Base-by-base conservation (phyloP, 1,139 yeast genomes). In the Kodamaea ohmeri region DNA sequence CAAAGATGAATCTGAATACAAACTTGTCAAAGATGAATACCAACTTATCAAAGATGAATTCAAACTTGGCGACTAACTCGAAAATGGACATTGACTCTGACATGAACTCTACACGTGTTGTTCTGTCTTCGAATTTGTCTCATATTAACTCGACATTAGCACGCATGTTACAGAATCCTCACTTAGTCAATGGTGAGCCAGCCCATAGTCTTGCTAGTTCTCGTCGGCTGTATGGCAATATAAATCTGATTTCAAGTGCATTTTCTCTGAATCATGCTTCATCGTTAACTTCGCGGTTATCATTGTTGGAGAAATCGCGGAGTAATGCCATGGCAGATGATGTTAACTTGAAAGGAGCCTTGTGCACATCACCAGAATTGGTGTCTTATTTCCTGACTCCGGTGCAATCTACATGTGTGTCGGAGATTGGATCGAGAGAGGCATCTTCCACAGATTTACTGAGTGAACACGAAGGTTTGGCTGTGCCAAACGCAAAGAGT, bases 371-470 rank as follows among this genome's bases (percentile, higher is more conserved):
- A 0, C 71, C 71, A 0, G 58, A 55, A 13, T 39, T 52, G 22
- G 61, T 61, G 1, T 60, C 68, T 2, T 49, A 39, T 12, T 58
- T 65, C 39, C 54, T 50, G 14, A 56, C 67, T 0, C 68, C 67
- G 0, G 14, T 34, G 3, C 32, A 39, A 4, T 50, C 54, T 6
- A 37, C 42, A 7, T 40, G 37, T n/a, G 48, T 20, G 3, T 50
- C 54, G 4, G 20, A 12, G 15, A 25, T 17, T 12, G 25, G 26
- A 18, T 31, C 35, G 6, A 29, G 54, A 18, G 43, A 43, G 27
- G 37, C 40, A 9, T 45, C 50, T 7, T 12, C 17, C 26, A 46
- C 37, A 6, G 46, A 38, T 9, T 29, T 45, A 21, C 28, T 14
- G 21, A n/a, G 14, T 28, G 25, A 11, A 20, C 28, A n/a, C 30